These are phyloP conservation scores for Syncephalastrum racemosum DNA, from an alignment of 371 early-diverging fungal genomes.

Conservation along the genomic window DNA sequence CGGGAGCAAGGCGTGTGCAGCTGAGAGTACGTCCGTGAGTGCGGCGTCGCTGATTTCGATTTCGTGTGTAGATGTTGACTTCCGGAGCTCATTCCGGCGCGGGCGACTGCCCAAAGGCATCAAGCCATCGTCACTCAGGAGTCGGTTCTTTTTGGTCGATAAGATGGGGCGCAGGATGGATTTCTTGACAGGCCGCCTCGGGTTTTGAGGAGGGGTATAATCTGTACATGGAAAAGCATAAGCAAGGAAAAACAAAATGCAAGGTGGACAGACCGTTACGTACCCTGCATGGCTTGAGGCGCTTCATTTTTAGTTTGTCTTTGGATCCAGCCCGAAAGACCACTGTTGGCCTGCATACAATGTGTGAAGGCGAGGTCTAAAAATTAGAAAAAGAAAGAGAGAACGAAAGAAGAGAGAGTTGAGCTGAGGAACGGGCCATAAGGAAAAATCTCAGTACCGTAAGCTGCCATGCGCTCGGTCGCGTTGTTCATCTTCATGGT, in stretches of 20 bases:
- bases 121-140: no score
- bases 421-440: no score
- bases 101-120: no score
- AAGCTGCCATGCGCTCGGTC: constrained; percentile 33
- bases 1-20: constrained; percentile 37
- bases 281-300: constrained; percentile 21
- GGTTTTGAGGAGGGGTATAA: constrained; percentile 22
- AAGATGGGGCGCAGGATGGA: constrained; percentile 22
- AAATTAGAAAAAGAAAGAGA: neutral
- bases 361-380: constrained; percentile 42
- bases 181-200: constrained; percentile 16
- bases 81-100: constrained; percentile 1
- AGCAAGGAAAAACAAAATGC: neutral
- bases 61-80: constrained; percentile 2
- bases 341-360: constrained; percentile 44
- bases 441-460: constrained; percentile 26
- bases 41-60: constrained; percentile 8
- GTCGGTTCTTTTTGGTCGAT: constrained; percentile 11
- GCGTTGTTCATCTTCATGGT: constrained; percentile 45
- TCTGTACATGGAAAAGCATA: constrained; percentile 1
- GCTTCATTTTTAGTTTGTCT: constrained; percentile 12
- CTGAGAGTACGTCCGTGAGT: constrained; percentile 35
- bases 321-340: constrained; percentile 39
- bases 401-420: neutral
- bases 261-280: neutral